These are phyloP conservation scores for Scytalidium sp. DNA, from an alignment of 2,329 filamentous ascomycete species.

Conservation along the genomic window DNA sequence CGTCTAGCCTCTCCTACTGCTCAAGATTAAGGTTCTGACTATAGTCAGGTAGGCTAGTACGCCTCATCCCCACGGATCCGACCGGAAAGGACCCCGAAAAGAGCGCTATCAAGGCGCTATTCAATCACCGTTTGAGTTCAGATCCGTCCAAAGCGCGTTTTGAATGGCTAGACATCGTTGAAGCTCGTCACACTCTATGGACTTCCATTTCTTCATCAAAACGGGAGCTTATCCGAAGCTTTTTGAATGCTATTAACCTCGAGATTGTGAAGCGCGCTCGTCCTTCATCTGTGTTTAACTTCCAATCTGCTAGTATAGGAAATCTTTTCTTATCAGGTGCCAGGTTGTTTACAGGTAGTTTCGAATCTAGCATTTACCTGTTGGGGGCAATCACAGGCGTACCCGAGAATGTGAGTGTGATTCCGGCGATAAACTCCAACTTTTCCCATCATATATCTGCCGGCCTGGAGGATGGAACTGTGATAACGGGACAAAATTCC, in stretches of 20 bases:
- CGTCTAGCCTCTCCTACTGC: no score
- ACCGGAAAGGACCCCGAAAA: conserved; percentile 54
- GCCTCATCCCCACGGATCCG: conserved; percentile 72
- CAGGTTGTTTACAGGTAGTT: conserved; percentile 85
- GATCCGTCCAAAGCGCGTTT: conserved; percentile 58
- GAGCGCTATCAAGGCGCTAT: conserved; percentile 73
- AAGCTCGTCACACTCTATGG: conserved; percentile 79
- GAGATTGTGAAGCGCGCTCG: conserved; percentile 76
- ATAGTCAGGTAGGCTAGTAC: conserved; percentile 72
- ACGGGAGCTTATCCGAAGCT: conserved; percentile 72
- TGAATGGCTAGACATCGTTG: conserved; percentile 89
- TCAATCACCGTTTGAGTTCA: conserved; percentile 79
- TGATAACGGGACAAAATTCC: conserved; percentile 88
- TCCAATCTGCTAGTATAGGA: conserved; percentile 71
- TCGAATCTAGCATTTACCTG: conserved; percentile 90
- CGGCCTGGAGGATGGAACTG: conserved; percentile 68
- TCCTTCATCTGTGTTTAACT: conserved; percentile 73
- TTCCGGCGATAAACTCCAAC: conserved; percentile 91
- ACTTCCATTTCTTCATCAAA: conserved; percentile 65
- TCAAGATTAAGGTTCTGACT: not conserved
- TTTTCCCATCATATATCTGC: conserved; percentile 95
- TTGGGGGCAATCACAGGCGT: conserved; percentile 85
- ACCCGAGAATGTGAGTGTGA: conserved; percentile 69
- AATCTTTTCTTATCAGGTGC: conserved; percentile 83
- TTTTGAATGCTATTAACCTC: conserved; percentile 73